Percentiles rank a stretch among this genome's conserved stretches.
Conservation (phyloP, 129 eudicot species). For the Ambrosia trifida region DNA sequence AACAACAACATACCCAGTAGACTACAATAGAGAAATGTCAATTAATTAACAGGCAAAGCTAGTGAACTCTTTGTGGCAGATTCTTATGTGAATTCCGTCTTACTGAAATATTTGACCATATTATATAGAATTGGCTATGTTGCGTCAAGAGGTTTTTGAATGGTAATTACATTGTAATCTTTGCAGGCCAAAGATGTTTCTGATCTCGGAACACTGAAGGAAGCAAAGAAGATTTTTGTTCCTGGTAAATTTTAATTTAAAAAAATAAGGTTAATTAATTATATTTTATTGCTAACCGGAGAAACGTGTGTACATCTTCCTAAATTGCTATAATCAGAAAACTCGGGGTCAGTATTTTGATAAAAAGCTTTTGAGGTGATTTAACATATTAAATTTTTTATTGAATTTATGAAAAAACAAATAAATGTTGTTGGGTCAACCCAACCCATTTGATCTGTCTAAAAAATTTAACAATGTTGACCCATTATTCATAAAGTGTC, state of each 20-base stretch:
- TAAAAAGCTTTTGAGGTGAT: constrained; percentile 4
- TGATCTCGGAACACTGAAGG: constrained; percentile 83
- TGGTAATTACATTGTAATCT: constrained; percentile 6
- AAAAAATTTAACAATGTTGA: background rate
- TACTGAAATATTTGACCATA: background rate
- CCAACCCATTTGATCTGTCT: background rate
- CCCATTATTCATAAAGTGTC: background rate
- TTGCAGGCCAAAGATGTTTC: constrained; percentile 85
- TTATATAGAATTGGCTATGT: constrained; percentile 4
- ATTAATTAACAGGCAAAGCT: background rate
- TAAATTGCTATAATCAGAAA: background rate
- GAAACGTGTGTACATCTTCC: background rate
- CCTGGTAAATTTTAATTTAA: constrained; percentile 55
- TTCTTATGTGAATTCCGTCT: background rate
- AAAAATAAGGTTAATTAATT: background rate
- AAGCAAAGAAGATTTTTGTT: constrained; percentile 78
- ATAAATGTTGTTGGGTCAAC: constrained; percentile 1
- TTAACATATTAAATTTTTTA: background rate
- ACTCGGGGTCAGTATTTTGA: background rate
- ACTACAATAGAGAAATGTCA: background rate
- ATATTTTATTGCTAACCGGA: background rate
- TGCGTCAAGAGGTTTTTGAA: constrained; percentile 44
- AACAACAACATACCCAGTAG: background rate
- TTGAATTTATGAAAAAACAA: background rate
- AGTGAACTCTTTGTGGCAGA: background rate